phyloP scores from a whole-genome alignment of 2,329 filamentous ascomycete genomes.

The Ophiosphaerella narmari region DNA sequence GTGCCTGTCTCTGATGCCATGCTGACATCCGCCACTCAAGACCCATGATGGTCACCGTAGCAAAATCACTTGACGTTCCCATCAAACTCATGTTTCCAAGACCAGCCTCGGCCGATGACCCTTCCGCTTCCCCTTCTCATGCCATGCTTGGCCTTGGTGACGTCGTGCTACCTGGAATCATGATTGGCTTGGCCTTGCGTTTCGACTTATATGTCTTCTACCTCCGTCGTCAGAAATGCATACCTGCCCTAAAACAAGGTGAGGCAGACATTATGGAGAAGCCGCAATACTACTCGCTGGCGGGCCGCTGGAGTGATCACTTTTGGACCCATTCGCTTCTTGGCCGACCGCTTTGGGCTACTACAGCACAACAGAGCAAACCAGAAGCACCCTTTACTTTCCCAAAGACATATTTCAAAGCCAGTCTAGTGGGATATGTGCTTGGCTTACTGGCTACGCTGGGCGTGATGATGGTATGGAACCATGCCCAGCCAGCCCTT shows the following conservation, averaged over 20 bases:
- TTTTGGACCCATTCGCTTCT: conserved; percentile 68
- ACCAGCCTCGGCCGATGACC: conserved; percentile 57
- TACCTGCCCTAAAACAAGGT: conserved; percentile 10
- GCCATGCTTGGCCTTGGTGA: conserved; percentile 94
- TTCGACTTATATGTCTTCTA: conserved; percentile 91
- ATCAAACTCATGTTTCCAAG: conserved; percentile 87
- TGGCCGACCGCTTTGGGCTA: conserved; percentile 31
- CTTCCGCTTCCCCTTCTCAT: conserved; percentile 48
- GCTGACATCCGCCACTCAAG: conserved; percentile 44
- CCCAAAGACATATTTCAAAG: conserved; percentile 82
- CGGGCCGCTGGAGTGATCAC: conserved; percentile 79
- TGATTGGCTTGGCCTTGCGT: conserved; percentile 85
- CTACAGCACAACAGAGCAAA: conserved; percentile 9
- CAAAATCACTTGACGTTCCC: conserved; percentile 85
- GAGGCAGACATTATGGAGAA: conserved; percentile 37
- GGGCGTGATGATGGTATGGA: conserved; percentile 74
- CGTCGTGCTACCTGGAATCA: conserved; percentile 88
- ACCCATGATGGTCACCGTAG: conserved; percentile 84
- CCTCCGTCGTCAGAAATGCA: conserved; percentile 61
- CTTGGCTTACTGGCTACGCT: conserved; percentile 78
- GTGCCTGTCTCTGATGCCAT: not conserved
- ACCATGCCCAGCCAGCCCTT: conserved; percentile 85
- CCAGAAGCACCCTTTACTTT: conserved; percentile 58
- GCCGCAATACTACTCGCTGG: conserved; percentile 54
- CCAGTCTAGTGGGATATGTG: conserved; percentile 76